These are phyloP conservation scores for Penicillium subrubescens DNA, from an alignment of 495 filamentous ascomycete genomes.

Conservation along the genomic window DNA sequence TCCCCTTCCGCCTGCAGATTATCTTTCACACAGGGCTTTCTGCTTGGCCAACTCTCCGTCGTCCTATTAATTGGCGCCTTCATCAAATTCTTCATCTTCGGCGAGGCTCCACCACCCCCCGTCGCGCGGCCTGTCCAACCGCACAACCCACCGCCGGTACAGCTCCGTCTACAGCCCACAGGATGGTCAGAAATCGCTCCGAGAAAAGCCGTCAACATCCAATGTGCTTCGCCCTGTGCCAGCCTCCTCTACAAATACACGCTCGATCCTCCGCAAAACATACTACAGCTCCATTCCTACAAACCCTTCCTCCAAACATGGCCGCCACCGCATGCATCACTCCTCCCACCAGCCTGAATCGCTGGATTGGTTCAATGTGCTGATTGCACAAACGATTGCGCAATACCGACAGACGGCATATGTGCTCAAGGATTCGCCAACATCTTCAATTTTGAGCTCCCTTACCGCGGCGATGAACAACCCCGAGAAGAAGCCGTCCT, in stretches of 20 bases:
- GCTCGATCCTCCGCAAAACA: constrained; percentile 91
- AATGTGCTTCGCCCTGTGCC: constrained; percentile 67
- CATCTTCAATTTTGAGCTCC: constrained; percentile 82
- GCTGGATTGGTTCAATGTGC: constrained; percentile 99
- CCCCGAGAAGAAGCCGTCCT: constrained; percentile 75
- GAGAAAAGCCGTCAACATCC: constrained; percentile 74
- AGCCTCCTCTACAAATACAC: constrained; percentile 67
- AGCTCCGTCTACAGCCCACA: constrained; percentile 53
- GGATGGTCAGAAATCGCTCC: constrained; percentile 49
- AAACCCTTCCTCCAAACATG: constrained; percentile 46
- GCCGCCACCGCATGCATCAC: constrained; percentile 48
- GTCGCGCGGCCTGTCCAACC: constrained; percentile 71
- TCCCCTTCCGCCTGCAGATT: constrained; percentile 15
- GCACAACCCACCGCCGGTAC: constrained; percentile 63
- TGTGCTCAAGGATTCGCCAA: constrained; percentile 70
- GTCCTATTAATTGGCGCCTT: constrained; percentile 88
- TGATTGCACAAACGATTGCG: constrained; percentile 94
- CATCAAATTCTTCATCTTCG: constrained; percentile 99
- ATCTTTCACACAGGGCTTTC: constrained; percentile 67
- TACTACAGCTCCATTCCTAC: constrained; percentile 86
- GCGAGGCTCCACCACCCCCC: constrained; percentile 83
- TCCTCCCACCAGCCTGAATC: constrained; percentile 95
- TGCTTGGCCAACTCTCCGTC: constrained; percentile 90
- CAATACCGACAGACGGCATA: constrained; percentile 89
- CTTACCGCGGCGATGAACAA: constrained; percentile 87